Conservation (phyloP, 352 stramenopile genomes). For the Pythium apleroticum region DNA sequence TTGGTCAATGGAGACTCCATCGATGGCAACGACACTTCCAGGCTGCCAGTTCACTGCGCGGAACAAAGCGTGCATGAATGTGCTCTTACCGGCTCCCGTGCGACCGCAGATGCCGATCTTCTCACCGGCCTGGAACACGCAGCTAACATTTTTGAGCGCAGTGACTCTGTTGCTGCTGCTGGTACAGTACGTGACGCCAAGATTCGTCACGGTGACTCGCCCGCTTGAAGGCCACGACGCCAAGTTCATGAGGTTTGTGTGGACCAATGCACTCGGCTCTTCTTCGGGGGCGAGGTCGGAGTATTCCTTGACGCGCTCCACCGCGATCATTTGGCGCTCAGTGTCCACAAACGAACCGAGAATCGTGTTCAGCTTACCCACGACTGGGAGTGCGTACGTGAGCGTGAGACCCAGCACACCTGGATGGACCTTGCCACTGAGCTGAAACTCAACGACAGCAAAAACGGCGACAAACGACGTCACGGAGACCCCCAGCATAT, state of each 20-base stretch:
- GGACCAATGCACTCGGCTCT: background rate
- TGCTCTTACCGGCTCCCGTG: conserved; percentile 91
- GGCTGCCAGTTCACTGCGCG: conserved; percentile 54
- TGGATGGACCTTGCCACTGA: conserved; percentile 53
- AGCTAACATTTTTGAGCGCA: conserved; percentile 50
- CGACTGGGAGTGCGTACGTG: conserved; percentile 89
- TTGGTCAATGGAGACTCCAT: conserved; percentile 60
- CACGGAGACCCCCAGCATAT: conserved; percentile 80
- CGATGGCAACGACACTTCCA: conserved; percentile 63
- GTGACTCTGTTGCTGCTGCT: conserved; percentile 13
- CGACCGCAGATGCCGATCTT: conserved; percentile 86
- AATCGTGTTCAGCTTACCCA: conserved; percentile 85
- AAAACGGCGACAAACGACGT: conserved; percentile 81
- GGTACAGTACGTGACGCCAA: conserved; percentile 47
- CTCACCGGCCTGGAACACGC: conserved; percentile 46
- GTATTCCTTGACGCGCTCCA: conserved; percentile 90
- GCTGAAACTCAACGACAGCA: conserved; percentile 68
- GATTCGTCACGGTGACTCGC: conserved; percentile 45
- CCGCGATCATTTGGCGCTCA: conserved; percentile 91
- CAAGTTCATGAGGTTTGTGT: conserved; percentile 14
- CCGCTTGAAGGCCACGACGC: conserved; percentile 47
- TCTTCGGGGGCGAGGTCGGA: conserved; percentile 51
- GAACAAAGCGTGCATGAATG: conserved; percentile 83
- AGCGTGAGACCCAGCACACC: conserved; percentile 87
- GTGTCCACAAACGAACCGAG: conserved; percentile 86